Base-by-base conservation (phyloP, 768 basidiomycete genomes). In the Pholiota conissans region DNA sequence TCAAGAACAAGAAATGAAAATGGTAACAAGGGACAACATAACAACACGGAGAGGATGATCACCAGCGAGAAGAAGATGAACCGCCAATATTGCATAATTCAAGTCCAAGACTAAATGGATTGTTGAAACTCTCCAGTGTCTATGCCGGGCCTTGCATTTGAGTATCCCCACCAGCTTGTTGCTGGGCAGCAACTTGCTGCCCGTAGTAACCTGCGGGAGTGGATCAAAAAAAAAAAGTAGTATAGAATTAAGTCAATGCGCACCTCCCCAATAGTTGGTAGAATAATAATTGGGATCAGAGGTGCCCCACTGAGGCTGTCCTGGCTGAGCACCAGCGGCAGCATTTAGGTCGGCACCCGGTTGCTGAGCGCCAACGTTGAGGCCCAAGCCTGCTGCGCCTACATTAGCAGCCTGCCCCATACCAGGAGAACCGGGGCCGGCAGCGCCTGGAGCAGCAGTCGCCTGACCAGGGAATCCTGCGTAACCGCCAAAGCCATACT, bases 221-320 rank as follows among this genome's bases (percentile, higher is more conserved):
- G 58, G 53, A 63, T 59, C 51, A 58, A 49, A 52, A 55, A 37
- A 55, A 27, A 9, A 49, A 18, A 29, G 9, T 42, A 58, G 27
- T 14, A 34, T 16, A 39, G 22, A 26, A 28, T 24, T 32, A 39
- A 3, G 51, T 35, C 22, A 45, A 24, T 45, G 76, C 86, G 66
- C 58, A 92, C 90, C 89, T 69, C 89, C 87, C 90, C 90, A 91
- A 69, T 91, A 91, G 69, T 89, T 32, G 6, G 30, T 89, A 55
- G 84, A 84, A 72, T 91, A 91, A 73, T 91, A 91, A 58, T 76
- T 87, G 56, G 89, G 85, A 67, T 91, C 90, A 47, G 85, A 82
- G 24, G 81, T 78, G 26, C 84, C 83, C 90, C 92, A 93, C 66
- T 92, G 90, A 47, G 83, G 85, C 71, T 90, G 89, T 48, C 80